Percentiles rank a stretch among this genome's conserved stretches.
Conservation (phyloP, 1,284 basidiomycete genomes). For the Cerioporus squamosus region DNA sequence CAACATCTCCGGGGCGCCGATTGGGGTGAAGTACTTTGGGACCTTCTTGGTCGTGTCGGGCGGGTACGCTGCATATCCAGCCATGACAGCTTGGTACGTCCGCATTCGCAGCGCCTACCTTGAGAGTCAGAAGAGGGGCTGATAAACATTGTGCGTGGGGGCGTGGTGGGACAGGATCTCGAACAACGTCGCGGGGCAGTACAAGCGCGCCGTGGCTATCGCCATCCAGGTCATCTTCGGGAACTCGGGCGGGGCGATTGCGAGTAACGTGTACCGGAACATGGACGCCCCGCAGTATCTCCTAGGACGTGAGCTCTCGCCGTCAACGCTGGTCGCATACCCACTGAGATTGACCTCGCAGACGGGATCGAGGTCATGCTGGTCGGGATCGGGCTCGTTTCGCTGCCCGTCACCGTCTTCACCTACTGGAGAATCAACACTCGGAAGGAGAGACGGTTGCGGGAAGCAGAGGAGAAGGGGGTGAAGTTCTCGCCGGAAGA, state of each 20-base stretch:
- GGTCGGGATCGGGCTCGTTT: conserved; percentile 62
- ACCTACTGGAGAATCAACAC: conserved; percentile 59
- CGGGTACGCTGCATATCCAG: conserved; percentile 63
- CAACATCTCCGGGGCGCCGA: conserved; percentile 56
- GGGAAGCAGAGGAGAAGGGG: conserved; percentile 20
- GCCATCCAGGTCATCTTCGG: conserved; percentile 41
- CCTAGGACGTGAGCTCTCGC: conserved; percentile 53
- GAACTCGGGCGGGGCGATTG: conserved; percentile 58
- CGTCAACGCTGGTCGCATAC: not conserved
- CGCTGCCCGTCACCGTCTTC: conserved; percentile 51
- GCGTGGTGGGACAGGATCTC: no score
- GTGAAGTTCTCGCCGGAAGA: conserved; percentile 35
- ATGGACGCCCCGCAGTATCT: conserved; percentile 63
- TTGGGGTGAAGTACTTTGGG: conserved; percentile 66
- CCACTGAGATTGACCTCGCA: conserved; percentile 25
- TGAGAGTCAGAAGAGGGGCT: no score
- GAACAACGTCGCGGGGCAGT: conserved; percentile 65
- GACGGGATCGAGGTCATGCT: conserved; percentile 70
- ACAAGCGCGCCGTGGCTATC: conserved; percentile 44
- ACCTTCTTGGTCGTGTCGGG: conserved; percentile 66
- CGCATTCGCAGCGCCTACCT: no score
- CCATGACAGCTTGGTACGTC: conserved; percentile 65
- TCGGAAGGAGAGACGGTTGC: conserved; percentile 30
- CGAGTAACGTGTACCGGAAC: conserved; percentile 62
- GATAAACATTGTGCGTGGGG: no score